phyloP scores from a whole-genome alignment of 768 basidiomycete species.

The Hericium rajendrae region DNA sequence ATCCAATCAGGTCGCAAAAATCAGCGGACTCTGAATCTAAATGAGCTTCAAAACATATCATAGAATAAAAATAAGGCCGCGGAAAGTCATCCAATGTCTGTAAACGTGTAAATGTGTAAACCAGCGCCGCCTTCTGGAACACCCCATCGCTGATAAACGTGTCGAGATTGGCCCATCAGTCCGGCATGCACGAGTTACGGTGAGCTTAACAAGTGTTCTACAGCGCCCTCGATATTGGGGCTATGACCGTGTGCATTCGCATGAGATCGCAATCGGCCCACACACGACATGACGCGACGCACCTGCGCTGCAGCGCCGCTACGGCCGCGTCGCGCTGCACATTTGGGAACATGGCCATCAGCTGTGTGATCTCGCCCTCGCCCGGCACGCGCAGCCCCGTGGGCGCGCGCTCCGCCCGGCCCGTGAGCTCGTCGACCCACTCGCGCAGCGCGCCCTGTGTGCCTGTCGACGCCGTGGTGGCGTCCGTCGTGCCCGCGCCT shows the following conservation, averaged over 20 bases:
- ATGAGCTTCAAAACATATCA: no score
- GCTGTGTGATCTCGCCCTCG: conserved; percentile 65
- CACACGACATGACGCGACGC: conserved; percentile 15
- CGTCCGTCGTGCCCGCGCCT: background rate
- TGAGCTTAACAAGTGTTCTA: conserved; percentile 63
- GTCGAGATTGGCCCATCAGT: no score
- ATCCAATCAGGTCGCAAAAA: no score
- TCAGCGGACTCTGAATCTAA: no score
- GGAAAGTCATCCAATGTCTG: no score
- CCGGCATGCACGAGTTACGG: background rate
- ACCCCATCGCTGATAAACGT: no score
- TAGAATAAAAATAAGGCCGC: no score
- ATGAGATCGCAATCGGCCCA: background rate
- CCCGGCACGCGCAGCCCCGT: conserved; percentile 59
- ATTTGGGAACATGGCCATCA: conserved; percentile 80
- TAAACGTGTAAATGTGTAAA: background rate
- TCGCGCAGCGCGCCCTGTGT: conserved; percentile 51
- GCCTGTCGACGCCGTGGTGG: background rate
- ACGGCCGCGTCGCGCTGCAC: conserved; percentile 63
- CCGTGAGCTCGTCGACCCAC: conserved; percentile 76
- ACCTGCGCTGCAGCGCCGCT: conserved; percentile 78
- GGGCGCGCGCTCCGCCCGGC: conserved; percentile 42
- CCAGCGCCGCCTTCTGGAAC: no score
- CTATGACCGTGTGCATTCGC: conserved; percentile 26
- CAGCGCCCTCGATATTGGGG: conserved; percentile 71